These are phyloP conservation scores for Candida ipomoeae DNA, from an alignment of 805 yeast species.

Conservation along the genomic window DNA sequence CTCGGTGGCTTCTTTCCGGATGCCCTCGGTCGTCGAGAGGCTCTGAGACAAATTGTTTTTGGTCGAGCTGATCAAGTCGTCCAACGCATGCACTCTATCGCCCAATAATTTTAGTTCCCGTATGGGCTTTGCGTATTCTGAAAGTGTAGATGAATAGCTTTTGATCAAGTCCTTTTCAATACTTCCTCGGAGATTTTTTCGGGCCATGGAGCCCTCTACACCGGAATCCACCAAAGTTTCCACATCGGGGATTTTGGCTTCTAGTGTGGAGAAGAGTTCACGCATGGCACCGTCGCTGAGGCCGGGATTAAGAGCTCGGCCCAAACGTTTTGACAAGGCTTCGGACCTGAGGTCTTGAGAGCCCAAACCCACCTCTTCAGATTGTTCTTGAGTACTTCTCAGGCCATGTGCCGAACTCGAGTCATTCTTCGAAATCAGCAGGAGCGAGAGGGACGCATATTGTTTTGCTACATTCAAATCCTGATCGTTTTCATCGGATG, in stretches of 20 bases:
- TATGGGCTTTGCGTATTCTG: conserved; percentile 32
- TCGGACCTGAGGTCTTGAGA: conserved; percentile 9
- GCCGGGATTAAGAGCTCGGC: conserved; percentile 46
- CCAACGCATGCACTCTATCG: conserved; percentile 10
- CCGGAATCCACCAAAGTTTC: conserved; percentile 42
- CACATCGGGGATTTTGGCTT: conserved; percentile 27
- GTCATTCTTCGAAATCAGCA: conserved; percentile 21
- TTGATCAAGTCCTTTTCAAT: conserved; percentile 58
- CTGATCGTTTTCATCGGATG: conserved; percentile 3
- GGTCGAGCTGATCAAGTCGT: conserved; percentile 26
- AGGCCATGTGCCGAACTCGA: background rate
- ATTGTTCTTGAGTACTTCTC: too few species aligned
- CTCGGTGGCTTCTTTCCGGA: conserved; percentile 23
- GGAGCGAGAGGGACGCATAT: conserved; percentile 47
- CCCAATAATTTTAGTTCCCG: conserved; percentile 21
- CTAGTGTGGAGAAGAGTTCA: conserved; percentile 30
- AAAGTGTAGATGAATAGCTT: conserved; percentile 40
- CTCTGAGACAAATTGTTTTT: conserved; percentile 35
- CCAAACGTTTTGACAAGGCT: conserved; percentile 40
- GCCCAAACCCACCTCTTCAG: background rate
- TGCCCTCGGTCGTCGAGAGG: conserved; percentile 19
- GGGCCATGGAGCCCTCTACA: conserved; percentile 52
- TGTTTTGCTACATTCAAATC: conserved; percentile 34
- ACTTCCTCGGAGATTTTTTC: conserved; percentile 57
- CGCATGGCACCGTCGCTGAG: conserved; percentile 32